Evolutionary conservation across 176 grass and related monocot species (phyloP).

Genomic region (Zea luxurians): DNA sequence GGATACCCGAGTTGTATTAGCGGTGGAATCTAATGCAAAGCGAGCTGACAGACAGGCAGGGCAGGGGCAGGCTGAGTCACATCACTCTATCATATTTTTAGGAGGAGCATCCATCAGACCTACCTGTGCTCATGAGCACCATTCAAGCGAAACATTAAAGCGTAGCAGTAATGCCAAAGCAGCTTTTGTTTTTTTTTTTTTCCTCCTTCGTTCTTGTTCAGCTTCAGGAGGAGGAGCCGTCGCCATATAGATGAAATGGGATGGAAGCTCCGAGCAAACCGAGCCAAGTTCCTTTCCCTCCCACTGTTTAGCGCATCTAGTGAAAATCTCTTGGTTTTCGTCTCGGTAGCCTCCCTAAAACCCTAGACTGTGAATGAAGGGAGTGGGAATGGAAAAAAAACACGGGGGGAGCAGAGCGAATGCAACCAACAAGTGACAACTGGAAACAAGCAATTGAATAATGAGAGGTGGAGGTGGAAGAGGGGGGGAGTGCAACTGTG

Average conservation of each 20-base stretch:
- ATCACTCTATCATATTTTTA: slow-evolving; percentile 23
- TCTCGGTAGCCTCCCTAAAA: background rate
- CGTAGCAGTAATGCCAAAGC: background rate
- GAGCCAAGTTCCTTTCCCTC: too few relatives aligned
- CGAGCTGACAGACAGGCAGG: slow-evolving; percentile 34
- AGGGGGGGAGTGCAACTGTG: slow-evolving; percentile 18
- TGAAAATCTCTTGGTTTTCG: background rate
- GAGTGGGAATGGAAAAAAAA: background rate
- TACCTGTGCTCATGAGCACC: slow-evolving; percentile 24
- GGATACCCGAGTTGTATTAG: background rate
- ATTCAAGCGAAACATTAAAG: slow-evolving; percentile 36
- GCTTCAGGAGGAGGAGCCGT: background rate
- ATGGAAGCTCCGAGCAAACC: background rate
- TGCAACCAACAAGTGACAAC: slow-evolving; percentile 1
- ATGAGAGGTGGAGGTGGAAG: slow-evolving; percentile 37
- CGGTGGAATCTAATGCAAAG: slow-evolving; percentile 54
- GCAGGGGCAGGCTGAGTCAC: slow-evolving; percentile 25
- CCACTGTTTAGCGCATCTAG: too few relatives aligned
- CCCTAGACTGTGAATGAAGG: slow-evolving; percentile 12
- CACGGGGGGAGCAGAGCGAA: background rate
- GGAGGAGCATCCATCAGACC: slow-evolving; percentile 30
- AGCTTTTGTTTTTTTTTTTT: background rate
- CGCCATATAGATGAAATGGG: background rate
- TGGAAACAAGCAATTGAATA: background rate
- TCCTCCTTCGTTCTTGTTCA: background rate